phyloP scores from a whole-genome alignment of 2,329 filamentous ascomycete species.

The Stachybotrys chlorohalonatus region DNA sequence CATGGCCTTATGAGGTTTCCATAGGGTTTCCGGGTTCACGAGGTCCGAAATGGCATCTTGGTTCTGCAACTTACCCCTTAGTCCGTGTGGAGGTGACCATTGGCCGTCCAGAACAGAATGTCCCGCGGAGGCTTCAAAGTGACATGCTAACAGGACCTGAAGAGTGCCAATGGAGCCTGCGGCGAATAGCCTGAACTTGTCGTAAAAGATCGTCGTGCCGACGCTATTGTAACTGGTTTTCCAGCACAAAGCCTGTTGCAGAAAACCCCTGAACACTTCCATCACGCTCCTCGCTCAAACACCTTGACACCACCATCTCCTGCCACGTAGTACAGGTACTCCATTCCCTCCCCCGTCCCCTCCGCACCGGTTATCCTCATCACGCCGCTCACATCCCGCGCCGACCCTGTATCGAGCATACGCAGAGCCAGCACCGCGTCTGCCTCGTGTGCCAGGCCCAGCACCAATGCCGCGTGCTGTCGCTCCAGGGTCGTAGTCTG shows the following conservation, averaged over 20 bases:
- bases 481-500: constrained; percentile 58
- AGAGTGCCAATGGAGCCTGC: too few species aligned
- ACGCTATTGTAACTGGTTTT: not conserved
- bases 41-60: constrained; percentile 26
- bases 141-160: too few species aligned
- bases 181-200: too few species aligned
- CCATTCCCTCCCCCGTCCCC: constrained; percentile 33
- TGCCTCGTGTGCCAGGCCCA: constrained; percentile 67
- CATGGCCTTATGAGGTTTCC: constrained; percentile 15
- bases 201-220: constrained; percentile 5
- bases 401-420: constrained; percentile 77
- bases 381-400: constrained; percentile 84
- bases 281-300: constrained; percentile 62
- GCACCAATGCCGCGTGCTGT: constrained; percentile 60
- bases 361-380: constrained; percentile 56
- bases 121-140: too few species aligned
- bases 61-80: constrained; percentile 13
- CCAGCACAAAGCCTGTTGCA: not conserved
- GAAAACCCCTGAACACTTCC: not conserved
- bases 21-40: constrained; percentile 18
- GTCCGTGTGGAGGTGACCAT: not conserved
- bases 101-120: too few species aligned
- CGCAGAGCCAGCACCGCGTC: constrained; percentile 62
- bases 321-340: constrained; percentile 73
- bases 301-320: constrained; percentile 73